Evolutionary conservation across 2,329 filamentous ascomycete genomes (phyloP).

Genomic region (Elsinoe batatas): DNA sequence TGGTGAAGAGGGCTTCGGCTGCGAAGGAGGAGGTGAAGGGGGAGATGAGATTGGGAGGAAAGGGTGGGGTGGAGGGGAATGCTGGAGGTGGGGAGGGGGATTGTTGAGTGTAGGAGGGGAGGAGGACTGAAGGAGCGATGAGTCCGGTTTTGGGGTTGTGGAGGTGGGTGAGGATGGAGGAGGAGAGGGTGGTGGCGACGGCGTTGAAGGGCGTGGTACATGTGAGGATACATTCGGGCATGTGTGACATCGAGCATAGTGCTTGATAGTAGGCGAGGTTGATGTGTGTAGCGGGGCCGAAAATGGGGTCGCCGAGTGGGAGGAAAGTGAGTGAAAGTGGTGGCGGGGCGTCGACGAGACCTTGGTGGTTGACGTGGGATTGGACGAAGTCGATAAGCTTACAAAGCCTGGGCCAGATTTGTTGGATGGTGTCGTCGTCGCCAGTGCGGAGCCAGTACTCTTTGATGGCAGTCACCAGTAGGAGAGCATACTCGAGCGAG

Average conservation of each 20-base stretch:
- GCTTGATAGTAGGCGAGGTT: constrained; percentile 1
- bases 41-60: neutral
- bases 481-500: constrained; percentile 15
- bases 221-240: neutral
- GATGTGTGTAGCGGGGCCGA: constrained; percentile 1
- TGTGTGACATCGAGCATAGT: neutral
- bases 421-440: constrained; percentile 1
- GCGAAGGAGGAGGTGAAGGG: constrained; percentile 11
- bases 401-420: neutral
- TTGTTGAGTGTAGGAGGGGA: neutral
- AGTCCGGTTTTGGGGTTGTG: neutral
- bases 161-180: neutral
- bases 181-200: neutral
- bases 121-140: neutral
- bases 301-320: neutral
- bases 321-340: neutral
- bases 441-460: constrained; percentile 15
- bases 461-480: constrained; percentile 15
- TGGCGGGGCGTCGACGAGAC: neutral
- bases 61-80: neutral
- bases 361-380: neutral
- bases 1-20: constrained; percentile 5
- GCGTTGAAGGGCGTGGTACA: neutral
- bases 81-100: neutral
- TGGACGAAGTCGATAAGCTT: neutral